Conservation (phyloP, 768 basidiomycete genomes). For the Tulasnella sp. region DNA sequence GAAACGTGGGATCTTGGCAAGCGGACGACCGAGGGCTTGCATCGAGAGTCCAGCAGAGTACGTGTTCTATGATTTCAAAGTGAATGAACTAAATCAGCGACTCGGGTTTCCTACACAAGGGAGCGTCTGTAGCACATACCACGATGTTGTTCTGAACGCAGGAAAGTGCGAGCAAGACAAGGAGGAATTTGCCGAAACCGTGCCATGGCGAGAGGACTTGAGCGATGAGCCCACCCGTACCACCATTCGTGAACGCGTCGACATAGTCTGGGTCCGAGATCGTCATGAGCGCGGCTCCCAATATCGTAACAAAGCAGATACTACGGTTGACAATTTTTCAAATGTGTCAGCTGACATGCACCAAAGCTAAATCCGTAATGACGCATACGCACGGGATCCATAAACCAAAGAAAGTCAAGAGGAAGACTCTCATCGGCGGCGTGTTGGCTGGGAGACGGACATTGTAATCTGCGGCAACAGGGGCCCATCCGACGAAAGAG, state of each 20-base stretch:
- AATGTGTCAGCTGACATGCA: no score
- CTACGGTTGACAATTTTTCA: not conserved
- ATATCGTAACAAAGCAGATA: constrained; percentile 19
- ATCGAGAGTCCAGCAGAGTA: constrained; percentile 40
- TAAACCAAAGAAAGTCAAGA: constrained; percentile 40
- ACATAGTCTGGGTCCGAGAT: constrained; percentile 30
- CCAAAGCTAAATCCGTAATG: no score
- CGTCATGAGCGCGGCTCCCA: constrained; percentile 35
- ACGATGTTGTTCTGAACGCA: constrained; percentile 29
- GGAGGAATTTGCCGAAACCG: constrained; percentile 33
- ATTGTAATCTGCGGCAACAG: constrained; percentile 46
- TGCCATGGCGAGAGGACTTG: constrained; percentile 37
- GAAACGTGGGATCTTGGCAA: constrained; percentile 36
- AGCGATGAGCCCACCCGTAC: constrained; percentile 35
- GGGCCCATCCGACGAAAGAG: constrained; percentile 31
- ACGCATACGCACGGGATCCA: constrained; percentile 38
- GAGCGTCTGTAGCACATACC: no score
- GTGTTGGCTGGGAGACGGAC: constrained; percentile 38
- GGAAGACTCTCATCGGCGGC: constrained; percentile 34
- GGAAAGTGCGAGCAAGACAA: constrained; percentile 35
- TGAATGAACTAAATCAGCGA: not conserved
- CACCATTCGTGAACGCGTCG: constrained; percentile 31
- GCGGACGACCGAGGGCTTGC: constrained; percentile 35
- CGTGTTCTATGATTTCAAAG: constrained; percentile 23
- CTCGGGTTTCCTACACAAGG: not conserved